Base-by-base conservation (phyloP, 495 filamentous ascomycete genomes). In the Achaetomiella virescens region DNA sequence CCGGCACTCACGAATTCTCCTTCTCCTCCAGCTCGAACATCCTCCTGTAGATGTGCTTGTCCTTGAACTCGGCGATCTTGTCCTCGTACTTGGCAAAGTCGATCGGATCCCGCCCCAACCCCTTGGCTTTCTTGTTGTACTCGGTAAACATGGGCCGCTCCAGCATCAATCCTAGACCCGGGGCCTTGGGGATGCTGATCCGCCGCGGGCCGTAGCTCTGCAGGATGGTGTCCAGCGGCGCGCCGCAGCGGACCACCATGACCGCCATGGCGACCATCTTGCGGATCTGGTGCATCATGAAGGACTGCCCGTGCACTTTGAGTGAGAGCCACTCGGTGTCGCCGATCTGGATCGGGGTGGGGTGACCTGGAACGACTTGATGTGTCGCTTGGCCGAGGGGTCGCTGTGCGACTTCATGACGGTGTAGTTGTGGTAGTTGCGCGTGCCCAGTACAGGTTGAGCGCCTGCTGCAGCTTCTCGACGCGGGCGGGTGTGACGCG, bases 201-300 rank as follows among this genome's bases (percentile, higher is more conserved):
- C 80, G 81, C 4, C 76, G 70, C 1, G 77, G 67, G 2, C 80
- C 77, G 60, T 88, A 92, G 33, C 81, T 84, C 44, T 95, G 83
- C 0, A 69, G 62, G 54, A 97, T 89, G 27, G 82, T 77, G 3
- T 73, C 68, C 20, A 84, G 75, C 12, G 83, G 77, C 38, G 84
- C 83, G 41, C 90, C 95, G 69, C 86, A 90, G 40, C 93, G 83
- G 2, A 91, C 84, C 5, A 90, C 75, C 52, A 98, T 80, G 9
- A 90, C 78, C 36, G 84, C 88, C 90, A 97, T 91, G 57, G 86
- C 88, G 15, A 98, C 88, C 93, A 98, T 98, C 71, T 96, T 97
- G 56, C 93, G 87, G 70, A 98, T 98, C 71, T 98, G 93, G 68
- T 98, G 93, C 93, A 98, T 98, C 93, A 98, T 98, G 78, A 98